Evolutionary conservation across 2,329 filamentous ascomycete genomes (phyloP).

Genomic region (Alternaria arbusti): DNA sequence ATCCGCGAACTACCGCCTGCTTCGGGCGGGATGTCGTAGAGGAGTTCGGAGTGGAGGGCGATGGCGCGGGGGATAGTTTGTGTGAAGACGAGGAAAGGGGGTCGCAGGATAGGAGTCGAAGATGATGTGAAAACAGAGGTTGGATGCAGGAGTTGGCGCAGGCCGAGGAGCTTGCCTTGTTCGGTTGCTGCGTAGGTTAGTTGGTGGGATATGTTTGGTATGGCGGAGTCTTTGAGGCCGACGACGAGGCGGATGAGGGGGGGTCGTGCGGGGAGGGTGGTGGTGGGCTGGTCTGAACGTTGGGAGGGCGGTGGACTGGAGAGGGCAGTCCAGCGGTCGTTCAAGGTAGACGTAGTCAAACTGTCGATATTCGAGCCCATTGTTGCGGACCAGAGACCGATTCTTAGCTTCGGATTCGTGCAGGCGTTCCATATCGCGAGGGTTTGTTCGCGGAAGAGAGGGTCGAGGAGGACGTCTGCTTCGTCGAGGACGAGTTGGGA

Average conservation of each 20-base stretch:
- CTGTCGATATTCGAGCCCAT: slow-evolving; percentile 94
- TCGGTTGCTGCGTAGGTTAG: slow-evolving; percentile 92
- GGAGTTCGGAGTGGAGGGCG: slow-evolving; percentile 85
- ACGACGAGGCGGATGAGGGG: slow-evolving; percentile 84
- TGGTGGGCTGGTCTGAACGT: slow-evolving; percentile 28
- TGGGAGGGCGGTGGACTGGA: slow-evolving; percentile 47
- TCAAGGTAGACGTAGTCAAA: slow-evolving; percentile 69
- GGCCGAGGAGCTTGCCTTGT: slow-evolving; percentile 87
- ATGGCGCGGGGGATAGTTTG: slow-evolving; percentile 92
- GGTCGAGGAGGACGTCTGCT: slow-evolving; percentile 91
- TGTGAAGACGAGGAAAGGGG: slow-evolving; percentile 93
- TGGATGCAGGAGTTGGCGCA: slow-evolving; percentile 88
- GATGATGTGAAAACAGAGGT: slow-evolving; percentile 58
- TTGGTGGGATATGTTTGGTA: slow-evolving; percentile 89
- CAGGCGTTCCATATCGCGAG: slow-evolving; percentile 83
- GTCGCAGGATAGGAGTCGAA: slow-evolving; percentile 65
- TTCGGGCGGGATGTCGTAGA: slow-evolving; percentile 90
- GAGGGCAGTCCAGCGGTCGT: slow-evolving; percentile 44
- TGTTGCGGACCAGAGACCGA: slow-evolving; percentile 93
- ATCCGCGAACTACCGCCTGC: slow-evolving; percentile 85
- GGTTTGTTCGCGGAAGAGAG: slow-evolving; percentile 88
- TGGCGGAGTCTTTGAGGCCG: slow-evolving; percentile 93
- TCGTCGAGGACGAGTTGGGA: slow-evolving; percentile 84
- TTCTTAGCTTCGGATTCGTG: slow-evolving; percentile 69
- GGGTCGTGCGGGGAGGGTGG: slow-evolving; percentile 31